Conservation (phyloP, 768 basidiomycete genomes). For the Lenzites betulinus region DNA sequence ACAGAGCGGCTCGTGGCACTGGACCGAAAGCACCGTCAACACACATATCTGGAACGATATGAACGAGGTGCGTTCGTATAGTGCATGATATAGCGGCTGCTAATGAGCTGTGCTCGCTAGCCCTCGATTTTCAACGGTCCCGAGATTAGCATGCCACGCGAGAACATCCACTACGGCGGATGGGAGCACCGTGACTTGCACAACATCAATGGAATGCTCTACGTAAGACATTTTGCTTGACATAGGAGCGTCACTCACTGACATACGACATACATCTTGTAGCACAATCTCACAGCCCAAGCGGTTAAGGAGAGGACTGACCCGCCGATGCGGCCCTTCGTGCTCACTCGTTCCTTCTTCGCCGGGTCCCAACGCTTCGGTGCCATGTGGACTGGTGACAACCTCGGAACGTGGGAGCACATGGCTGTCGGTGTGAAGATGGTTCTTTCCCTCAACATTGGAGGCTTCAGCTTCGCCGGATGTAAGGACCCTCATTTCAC, state of each 20-base stretch:
- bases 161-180: constrained; percentile 83
- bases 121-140: constrained; percentile 99
- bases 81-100: not conserved
- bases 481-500: constrained; percentile 52
- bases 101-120: constrained; percentile 38
- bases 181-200: constrained; percentile 99
- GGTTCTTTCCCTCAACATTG: constrained; percentile 85
- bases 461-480: constrained; percentile 89
- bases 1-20: constrained; percentile 63
- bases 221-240: constrained; percentile 45
- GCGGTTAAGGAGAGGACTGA: constrained; percentile 77
- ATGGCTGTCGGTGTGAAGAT: constrained; percentile 94
- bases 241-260: not conserved
- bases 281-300: constrained; percentile 85
- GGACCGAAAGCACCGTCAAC: constrained; percentile 78
- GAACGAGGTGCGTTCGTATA: constrained; percentile 75
- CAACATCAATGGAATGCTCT: constrained; percentile 97
- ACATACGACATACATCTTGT: not conserved
- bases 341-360: constrained; percentile 92
- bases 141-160: constrained; percentile 83
- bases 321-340: constrained; percentile 85
- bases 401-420: constrained; percentile 97
- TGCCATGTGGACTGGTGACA: constrained; percentile 99
- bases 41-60: constrained; percentile 99
- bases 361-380: constrained; percentile 95